Evolutionary conservation across 1,284 basidiomycete species (phyloP).

Genomic region (Schizophyllum commune): DNA sequence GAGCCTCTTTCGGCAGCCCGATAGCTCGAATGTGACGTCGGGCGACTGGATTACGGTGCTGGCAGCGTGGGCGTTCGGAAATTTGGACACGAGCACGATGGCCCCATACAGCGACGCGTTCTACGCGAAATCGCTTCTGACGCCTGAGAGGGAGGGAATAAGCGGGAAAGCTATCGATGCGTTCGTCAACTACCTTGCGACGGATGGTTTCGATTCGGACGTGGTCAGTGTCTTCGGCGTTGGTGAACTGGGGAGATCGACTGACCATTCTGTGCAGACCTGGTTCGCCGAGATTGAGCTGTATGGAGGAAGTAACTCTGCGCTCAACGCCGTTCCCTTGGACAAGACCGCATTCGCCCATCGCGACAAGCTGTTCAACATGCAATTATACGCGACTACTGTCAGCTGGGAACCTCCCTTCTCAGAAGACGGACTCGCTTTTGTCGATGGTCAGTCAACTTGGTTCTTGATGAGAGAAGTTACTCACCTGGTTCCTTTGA

Average conservation of each 20-base stretch:
- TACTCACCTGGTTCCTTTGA: too few species aligned
- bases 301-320: constrained; percentile 14
- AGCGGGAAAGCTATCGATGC: constrained; percentile 1
- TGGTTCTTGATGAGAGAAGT: background rate
- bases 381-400: constrained; percentile 21
- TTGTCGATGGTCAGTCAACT: constrained; percentile 22
- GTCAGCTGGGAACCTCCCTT: constrained; percentile 24
- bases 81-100: background rate
- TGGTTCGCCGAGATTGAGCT: constrained; percentile 17
- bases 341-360: constrained; percentile 12
- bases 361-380: constrained; percentile 12
- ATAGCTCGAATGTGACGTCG: constrained; percentile 1
- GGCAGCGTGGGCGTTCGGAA: background rate
- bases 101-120: constrained; percentile 15
- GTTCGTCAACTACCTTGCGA: constrained; percentile 8
- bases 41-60: constrained; percentile 6
- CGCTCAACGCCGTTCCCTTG: constrained; percentile 9
- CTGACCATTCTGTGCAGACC: background rate
- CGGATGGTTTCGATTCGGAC: constrained; percentile 3
- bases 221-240: constrained; percentile 3
- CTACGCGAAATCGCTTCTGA: constrained; percentile 19
- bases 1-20: background rate
- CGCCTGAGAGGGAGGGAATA: constrained; percentile 4
- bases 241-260: background rate
- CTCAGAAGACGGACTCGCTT: constrained; percentile 24